These are phyloP conservation scores for Oldenlandia corymbosa DNA, from an alignment of 257 asterid species.

Conservation along the genomic window DNA sequence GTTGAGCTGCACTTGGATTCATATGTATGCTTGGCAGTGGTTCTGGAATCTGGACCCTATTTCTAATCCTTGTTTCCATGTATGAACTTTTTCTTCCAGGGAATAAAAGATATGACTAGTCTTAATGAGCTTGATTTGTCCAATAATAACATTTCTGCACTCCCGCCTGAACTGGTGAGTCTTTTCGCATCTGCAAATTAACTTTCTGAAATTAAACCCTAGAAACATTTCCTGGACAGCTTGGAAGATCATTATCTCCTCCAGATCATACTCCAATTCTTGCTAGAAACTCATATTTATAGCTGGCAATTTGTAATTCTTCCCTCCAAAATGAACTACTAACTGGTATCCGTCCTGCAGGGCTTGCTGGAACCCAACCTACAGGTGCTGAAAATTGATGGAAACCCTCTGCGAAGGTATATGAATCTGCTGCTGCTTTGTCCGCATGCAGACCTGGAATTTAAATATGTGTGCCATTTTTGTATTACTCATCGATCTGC, in stretches of 20 bases:
- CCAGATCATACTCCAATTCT: too few relatives aligned
- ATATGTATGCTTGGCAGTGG: neutral
- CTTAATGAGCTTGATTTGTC: slow-evolving; percentile 77
- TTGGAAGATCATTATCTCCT: too few relatives aligned
- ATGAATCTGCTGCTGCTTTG: neutral
- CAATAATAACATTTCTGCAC: slow-evolving; percentile 72
- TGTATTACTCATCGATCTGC: neutral
- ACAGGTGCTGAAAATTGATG: slow-evolving; percentile 79
- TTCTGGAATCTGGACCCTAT: neutral
- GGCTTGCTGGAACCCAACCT: slow-evolving; percentile 82
- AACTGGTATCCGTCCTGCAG: slow-evolving; percentile 40
- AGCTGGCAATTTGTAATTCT: too few relatives aligned
- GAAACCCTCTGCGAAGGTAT: slow-evolving; percentile 93
- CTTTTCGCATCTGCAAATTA: neutral
- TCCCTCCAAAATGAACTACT: neutral
- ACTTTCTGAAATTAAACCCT: neutral
- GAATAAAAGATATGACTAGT: slow-evolving; percentile 57
- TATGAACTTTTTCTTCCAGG: slow-evolving; percentile 42
- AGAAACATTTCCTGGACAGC: too few relatives aligned
- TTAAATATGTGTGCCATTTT: neutral
- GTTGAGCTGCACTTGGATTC: neutral
- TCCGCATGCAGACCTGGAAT: neutral
- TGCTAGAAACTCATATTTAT: neutral
- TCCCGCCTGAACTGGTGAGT: slow-evolving; percentile 84
- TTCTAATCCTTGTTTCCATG: neutral